These are phyloP conservation scores for Chlorokybus atmophyticus DNA, from an alignment of 139 green algal genomes.

Conservation along the genomic window DNA sequence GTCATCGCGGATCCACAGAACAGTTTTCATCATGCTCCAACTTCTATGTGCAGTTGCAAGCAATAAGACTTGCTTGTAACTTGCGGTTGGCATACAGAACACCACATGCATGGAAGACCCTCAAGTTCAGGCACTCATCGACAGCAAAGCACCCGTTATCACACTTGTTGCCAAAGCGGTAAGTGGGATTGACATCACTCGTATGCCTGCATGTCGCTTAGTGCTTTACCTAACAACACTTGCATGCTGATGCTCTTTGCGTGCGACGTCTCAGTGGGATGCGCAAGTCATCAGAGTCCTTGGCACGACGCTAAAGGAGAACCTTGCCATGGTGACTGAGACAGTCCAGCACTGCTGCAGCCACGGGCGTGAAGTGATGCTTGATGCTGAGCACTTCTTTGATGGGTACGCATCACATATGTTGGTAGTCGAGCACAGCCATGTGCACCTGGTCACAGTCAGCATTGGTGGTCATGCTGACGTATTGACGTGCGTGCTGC, in stretches of 20 bases:
- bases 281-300: conserved; percentile 30
- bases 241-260: too few species aligned
- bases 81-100: too few species aligned
- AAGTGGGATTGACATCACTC: conserved; percentile 1
- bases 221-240: too few species aligned
- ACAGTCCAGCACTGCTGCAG: conserved; percentile 28
- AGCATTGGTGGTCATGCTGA: not conserved
- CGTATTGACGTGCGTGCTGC: not conserved
- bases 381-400: conserved; percentile 29
- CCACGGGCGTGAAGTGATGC: conserved; percentile 18
- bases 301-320: conserved; percentile 22
- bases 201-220: too few species aligned
- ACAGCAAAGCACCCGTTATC: conserved; percentile 21
- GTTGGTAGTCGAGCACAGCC: too few species aligned
- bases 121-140: conserved; percentile 27
- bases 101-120: conserved; percentile 15
- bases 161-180: conserved; percentile 35
- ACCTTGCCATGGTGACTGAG: conserved; percentile 32
- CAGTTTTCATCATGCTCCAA: too few species aligned
- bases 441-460: too few species aligned
- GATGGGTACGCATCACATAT: too few species aligned
- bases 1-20: too few species aligned
- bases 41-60: too few species aligned
- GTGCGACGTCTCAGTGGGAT: conserved; percentile 20
- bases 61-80: too few species aligned